A percentile compares a stretch with the other conserved stretches of the same genome.
phyloP scores from a whole-genome alignment of 139 green algal species.

The Chlamydomonas sp. region DNA sequence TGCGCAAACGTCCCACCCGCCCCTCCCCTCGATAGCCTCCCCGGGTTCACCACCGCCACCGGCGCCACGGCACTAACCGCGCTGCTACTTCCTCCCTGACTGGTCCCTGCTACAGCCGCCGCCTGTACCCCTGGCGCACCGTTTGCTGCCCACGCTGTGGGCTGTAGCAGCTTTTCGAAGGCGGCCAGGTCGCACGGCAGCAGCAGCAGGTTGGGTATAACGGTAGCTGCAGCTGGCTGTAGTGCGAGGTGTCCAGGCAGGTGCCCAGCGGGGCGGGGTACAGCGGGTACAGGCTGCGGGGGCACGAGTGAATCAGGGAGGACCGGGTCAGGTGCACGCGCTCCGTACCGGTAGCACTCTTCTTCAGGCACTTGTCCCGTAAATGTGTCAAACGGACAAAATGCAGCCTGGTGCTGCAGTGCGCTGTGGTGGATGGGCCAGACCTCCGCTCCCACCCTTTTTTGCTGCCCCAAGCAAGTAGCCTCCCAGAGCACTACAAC shows the following conservation, averaged over 20 bases:
- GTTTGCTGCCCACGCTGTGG: constrained; percentile 8
- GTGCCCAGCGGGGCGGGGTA: constrained; percentile 78
- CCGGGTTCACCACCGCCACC: constrained; percentile 85
- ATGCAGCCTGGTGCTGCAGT: too few species aligned
- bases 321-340: too few species aligned
- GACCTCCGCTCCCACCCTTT: too few species aligned
- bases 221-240: constrained; percentile 67
- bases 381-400: too few species aligned
- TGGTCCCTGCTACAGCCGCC: not conserved
- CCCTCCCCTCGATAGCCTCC: constrained; percentile 76
- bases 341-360: too few species aligned
- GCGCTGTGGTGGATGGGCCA: too few species aligned
- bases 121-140: not conserved
- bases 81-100: not conserved
- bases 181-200: constrained; percentile 91
- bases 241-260: constrained; percentile 80
- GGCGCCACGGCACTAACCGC: not conserved
- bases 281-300: constrained; percentile 88
- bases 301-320: too few species aligned
- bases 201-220: constrained; percentile 88
- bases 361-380: too few species aligned
- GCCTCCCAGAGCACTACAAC: too few species aligned
- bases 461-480: too few species aligned
- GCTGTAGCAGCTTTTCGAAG: constrained; percentile 85
- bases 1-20: constrained; percentile 81